phyloP scores from a whole-genome alignment of 2,329 filamentous ascomycete species.

The Mycosphaerella sp. region DNA sequence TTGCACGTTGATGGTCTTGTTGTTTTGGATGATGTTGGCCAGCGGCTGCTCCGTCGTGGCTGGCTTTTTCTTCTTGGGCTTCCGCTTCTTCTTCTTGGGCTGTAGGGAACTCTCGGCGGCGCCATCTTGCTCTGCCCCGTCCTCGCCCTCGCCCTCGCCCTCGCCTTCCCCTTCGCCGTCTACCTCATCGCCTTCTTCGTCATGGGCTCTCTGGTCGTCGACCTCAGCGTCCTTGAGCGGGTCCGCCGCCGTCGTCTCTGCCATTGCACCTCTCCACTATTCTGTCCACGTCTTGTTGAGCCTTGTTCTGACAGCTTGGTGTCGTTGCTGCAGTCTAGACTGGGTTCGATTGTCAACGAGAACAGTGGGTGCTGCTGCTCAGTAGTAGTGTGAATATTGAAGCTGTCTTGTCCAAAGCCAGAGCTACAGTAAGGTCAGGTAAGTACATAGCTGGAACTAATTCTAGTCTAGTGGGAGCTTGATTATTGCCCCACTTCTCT shows the following conservation, averaged over 20 bases:
- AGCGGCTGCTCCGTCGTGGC: constrained; percentile 11
- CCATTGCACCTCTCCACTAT: constrained; percentile 3
- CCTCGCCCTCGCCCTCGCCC: constrained; percentile 14
- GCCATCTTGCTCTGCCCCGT: constrained; percentile 14
- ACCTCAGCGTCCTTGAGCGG: constrained; percentile 18
- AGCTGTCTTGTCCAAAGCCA: background rate
- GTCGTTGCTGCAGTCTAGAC: too few relatives aligned
- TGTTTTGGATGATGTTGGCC: constrained; percentile 12
- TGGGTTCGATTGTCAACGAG: too few relatives aligned
- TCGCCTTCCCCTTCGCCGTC: constrained; percentile 16
- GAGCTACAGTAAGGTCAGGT: background rate
- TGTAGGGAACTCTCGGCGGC: constrained; percentile 7
- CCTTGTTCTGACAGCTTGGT: too few relatives aligned
- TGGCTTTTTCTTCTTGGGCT: constrained; percentile 27
- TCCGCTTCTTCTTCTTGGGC: constrained; percentile 25
- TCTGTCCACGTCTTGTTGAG: background rate
- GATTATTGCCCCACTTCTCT: background rate
- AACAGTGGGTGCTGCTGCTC: too few relatives aligned
- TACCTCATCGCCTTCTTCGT: constrained; percentile 21
- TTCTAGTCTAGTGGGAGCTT: too few relatives aligned
- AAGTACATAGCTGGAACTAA: too few relatives aligned
- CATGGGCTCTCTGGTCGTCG: constrained; percentile 15
- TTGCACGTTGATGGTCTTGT: constrained; percentile 21
- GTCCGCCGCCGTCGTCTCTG: constrained; percentile 14
- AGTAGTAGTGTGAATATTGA: background rate